These are phyloP conservation scores for Clavispora carvajalis DNA, from an alignment of 805 yeast genomes.

Conservation along the genomic window DNA sequence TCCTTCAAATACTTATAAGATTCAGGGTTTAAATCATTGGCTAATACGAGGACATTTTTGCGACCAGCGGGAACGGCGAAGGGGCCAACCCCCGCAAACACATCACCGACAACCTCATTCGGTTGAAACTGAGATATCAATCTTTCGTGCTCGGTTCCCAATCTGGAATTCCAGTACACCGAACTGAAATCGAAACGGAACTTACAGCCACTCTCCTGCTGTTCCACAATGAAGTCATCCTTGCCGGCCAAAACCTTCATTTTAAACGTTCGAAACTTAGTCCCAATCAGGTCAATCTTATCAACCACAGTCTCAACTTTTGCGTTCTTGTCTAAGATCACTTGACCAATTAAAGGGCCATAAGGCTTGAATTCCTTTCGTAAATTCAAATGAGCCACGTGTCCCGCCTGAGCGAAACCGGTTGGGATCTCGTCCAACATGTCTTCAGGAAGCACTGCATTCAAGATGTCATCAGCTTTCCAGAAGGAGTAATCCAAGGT, in stretches of 20 bases:
- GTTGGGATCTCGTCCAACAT: slow-evolving; percentile 72
- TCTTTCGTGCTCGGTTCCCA: slow-evolving; percentile 90
- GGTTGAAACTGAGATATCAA: slow-evolving; percentile 56
- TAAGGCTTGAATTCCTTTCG: slow-evolving; percentile 81
- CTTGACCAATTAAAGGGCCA: slow-evolving; percentile 78
- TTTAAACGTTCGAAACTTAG: slow-evolving; percentile 83
- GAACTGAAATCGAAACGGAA: slow-evolving; percentile 86
- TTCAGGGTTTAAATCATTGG: slow-evolving; percentile 91
- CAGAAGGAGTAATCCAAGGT: slow-evolving; percentile 70
- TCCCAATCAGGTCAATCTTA: slow-evolving; percentile 80
- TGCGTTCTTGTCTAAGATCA: slow-evolving; percentile 81
- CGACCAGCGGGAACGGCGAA: slow-evolving; percentile 95
- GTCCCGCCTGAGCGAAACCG: slow-evolving; percentile 92
- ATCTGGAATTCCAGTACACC: slow-evolving; percentile 96
- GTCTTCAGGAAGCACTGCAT: slow-evolving; percentile 70
- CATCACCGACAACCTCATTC: slow-evolving; percentile 84
- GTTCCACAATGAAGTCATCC: slow-evolving; percentile 70
- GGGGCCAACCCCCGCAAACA: slow-evolving; percentile 98
- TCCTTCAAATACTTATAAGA: slow-evolving; percentile 64
- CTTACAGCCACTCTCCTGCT: slow-evolving; percentile 78
- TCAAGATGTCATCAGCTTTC: slow-evolving; percentile 83
- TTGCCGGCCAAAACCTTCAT: slow-evolving; percentile 94
- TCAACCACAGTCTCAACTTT: slow-evolving; percentile 85
- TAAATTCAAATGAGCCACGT: slow-evolving; percentile 87
- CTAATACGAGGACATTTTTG: slow-evolving; percentile 71